Evolutionary conservation across 2,329 filamentous ascomycete genomes (phyloP).

Genomic region (Pleurostoma richardsiae): DNA sequence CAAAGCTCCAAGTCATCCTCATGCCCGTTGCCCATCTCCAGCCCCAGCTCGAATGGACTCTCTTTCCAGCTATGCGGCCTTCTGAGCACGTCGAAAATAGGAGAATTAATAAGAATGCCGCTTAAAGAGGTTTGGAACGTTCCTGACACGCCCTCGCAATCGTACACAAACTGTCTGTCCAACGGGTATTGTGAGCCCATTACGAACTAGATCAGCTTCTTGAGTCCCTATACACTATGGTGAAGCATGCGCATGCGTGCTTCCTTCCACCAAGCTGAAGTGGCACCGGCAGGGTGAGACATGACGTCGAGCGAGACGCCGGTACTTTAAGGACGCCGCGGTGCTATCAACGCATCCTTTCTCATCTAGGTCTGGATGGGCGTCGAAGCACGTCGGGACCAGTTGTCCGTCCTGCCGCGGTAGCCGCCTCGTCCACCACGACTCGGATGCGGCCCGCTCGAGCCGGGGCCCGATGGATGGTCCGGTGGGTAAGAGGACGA

Average conservation of each 20-base stretch:
- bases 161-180: constrained; percentile 7
- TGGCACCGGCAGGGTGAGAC: too few relatives aligned
- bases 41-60: too few relatives aligned
- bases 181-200: neutral
- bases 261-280: too few relatives aligned
- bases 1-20: neutral
- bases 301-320: too few relatives aligned
- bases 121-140: constrained; percentile 1
- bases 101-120: constrained; percentile 1
- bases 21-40: neutral
- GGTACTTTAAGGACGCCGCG: too few relatives aligned
- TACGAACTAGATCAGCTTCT: too few relatives aligned
- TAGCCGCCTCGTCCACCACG: constrained; percentile 33
- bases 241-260: too few relatives aligned
- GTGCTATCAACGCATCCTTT: too few relatives aligned
- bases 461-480: constrained; percentile 12
- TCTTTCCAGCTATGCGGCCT: too few relatives aligned
- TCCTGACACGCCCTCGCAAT: neutral
- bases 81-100: neutral
- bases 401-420: constrained; percentile 34
- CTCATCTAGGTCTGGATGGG: constrained; percentile 15
- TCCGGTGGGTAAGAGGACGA: constrained; percentile 21
- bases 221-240: too few relatives aligned
- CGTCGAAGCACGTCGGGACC: constrained; percentile 25
- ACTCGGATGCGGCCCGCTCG: constrained; percentile 7